Evolutionary conservation across 495 filamentous ascomycete species (phyloP).

Genomic region (Pseudomonodictys pantanalensis): DNA sequence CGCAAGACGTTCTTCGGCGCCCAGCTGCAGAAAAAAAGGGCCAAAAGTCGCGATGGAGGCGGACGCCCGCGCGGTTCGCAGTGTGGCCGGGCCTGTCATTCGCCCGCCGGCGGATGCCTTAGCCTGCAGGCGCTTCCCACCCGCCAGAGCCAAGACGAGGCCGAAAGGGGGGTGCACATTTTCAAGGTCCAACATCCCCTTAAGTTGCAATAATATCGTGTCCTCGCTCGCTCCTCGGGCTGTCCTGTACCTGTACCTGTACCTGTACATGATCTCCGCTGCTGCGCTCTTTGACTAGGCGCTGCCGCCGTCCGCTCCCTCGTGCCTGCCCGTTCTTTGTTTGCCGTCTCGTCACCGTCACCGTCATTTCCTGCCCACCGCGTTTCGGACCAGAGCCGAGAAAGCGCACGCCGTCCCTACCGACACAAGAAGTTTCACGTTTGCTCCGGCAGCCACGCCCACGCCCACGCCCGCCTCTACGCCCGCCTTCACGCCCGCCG

Average conservation of each 20-base stretch:
- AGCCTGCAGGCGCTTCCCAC: background rate
- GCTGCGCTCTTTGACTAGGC: slow-evolving; percentile 28
- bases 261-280: background rate
- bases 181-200: slow-evolving; percentile 15
- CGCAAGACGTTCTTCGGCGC: too few relatives aligned
- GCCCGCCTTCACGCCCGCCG: too few relatives aligned
- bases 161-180: background rate
- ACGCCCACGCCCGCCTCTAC: background rate
- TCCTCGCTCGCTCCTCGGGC: background rate
- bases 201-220: background rate
- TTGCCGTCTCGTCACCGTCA: slow-evolving; percentile 10
- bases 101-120: background rate
- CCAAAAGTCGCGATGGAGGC: too few relatives aligned
- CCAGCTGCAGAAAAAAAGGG: too few relatives aligned
- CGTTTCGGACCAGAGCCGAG: slow-evolving; percentile 19
- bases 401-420: background rate
- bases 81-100: background rate
- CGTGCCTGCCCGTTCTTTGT: background rate
- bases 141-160: background rate
- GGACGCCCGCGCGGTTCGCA: background rate
- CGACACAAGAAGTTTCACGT: background rate
- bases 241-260: slow-evolving; percentile 1
- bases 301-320: slow-evolving; percentile 9
- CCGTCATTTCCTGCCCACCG: background rate
- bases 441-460: too few relatives aligned